Base-by-base conservation (phyloP, 805 yeast species). In the Candida germanica region DNA sequence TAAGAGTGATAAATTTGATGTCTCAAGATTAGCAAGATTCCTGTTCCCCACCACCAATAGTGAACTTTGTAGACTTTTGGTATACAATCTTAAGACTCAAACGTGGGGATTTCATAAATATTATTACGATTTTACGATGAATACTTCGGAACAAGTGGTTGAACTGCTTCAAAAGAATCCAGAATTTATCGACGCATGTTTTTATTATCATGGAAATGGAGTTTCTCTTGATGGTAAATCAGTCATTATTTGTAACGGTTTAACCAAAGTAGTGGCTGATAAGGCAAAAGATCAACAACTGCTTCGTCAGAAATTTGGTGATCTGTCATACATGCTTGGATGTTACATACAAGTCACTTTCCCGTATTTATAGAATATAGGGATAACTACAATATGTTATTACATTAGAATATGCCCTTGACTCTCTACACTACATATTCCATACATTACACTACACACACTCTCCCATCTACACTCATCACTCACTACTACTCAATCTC, bases 31-130 rank as follows among this genome's bases (percentile, higher is more conserved):
- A 20, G 42, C 60, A 3, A 53, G 54, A 46, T 51, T 61, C 31
- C 56, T 53, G 39, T 39, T 66, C 15, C 43, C 52, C 1, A 40
- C 59, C 6, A 42, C 46, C 17, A 63, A 63, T 42, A 29, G 50
- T 25, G 55, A 60, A 26, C 41, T 58, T 7, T 49, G 59, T 31
- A 52, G 72, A 26, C 42, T 66, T 19, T 54, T 66, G 11, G 61
- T 56, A 12, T 56, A 64, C 28, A 66, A 66, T 43, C 44, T 65
- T 29, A 56, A 54, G 31, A 61, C 72, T 3, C 70, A 64, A 41
- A 61, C 63, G 5, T 67, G 72, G 72, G 54, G 57, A 35, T 66
- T 63, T 45, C 43, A 55, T 33, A 52, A 58, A 31, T 66, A 58
- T 46, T 57, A 51, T 42, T 58, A 51, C 37, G 66, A 65, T 38